Evolutionary conservation across 1,284 basidiomycete genomes (phyloP), one percentile per base, ranked within the genome.

Genomic region (Ustilago crameri): DNA sequence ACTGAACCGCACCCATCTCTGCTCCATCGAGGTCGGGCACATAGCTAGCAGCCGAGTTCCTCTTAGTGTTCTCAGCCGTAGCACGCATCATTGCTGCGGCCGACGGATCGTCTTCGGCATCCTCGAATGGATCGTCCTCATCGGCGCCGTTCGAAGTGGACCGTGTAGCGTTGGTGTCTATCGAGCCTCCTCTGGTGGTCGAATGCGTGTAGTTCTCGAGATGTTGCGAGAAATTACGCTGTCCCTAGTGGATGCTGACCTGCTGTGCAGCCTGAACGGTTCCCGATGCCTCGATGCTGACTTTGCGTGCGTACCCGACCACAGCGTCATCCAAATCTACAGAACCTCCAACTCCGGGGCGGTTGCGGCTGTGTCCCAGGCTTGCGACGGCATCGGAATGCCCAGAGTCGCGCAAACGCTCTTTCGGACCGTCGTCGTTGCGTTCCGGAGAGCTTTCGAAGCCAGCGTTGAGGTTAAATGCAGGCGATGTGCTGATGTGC

Each of bases 401-500:
- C 10, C 47, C 46, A 15, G 40, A 9, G 9, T 46, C 38, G 18
- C 50, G 50, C 18, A 47, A 24, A 35, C 45, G 32, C 22, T 75
- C 37, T 26, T 24, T 51, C 1, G 40, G 40, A 10, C 10, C 37
- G 17, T 57, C 44, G 24, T 60, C 54, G 24, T 64, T 53, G 37
- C 65, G 40, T 42, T 67, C 54, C 12, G 60, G 45, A 35, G 65
- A 54, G 54, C 35, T 57, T 14, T 75, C 74, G 45, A 78, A 77
- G 14, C 63, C 64, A 24, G 51, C 47, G n/a, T 51, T 46, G 37
- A 78, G 64, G 40, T 69, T 54, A 64, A 80, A 79, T 7, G 72
- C 65, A 10, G 78, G 78, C 37, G 69, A 74, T 2, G 67, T 69
- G 56, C 73, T 79, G 58, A 71, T 70, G 54, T 80, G 78, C 9